Evolutionary conservation across 257 asterid genomes (phyloP).

Genomic region (Solanum tacnaense): DNA sequence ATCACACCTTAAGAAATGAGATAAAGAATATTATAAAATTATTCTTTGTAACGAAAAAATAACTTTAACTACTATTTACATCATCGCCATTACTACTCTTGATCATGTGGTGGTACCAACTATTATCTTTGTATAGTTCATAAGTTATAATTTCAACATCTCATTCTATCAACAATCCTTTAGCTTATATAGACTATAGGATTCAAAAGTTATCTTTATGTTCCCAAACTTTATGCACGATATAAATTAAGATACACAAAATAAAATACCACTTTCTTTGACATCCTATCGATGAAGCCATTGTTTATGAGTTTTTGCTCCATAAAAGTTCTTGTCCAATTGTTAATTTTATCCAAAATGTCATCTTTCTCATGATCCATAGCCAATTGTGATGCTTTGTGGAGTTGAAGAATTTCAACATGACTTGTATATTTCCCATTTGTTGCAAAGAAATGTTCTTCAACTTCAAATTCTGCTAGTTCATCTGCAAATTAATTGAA

Average conservation of each 20-base stretch:
- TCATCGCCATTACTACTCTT: no score
- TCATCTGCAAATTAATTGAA: slow-evolving; percentile 17
- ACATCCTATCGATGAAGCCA: slow-evolving; percentile 6
- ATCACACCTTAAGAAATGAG: no score
- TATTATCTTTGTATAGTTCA: no score
- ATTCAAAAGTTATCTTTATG: not conserved
- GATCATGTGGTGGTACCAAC: no score
- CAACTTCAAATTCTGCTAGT: slow-evolving; percentile 14
- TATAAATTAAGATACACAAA: not conserved
- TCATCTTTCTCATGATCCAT: slow-evolving; percentile 11
- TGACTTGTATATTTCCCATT: not conserved
- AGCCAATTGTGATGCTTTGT: slow-evolving; percentile 36
- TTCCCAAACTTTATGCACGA: not conserved
- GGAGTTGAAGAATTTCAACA: slow-evolving; percentile 22
- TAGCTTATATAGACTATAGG: no score
- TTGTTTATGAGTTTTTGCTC: slow-evolving; percentile 14
- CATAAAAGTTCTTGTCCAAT: slow-evolving; percentile 26
- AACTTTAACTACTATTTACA: no score
- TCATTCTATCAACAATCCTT: no score
- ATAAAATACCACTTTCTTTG: slow-evolving; percentile 22
- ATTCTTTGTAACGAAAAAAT: no score
- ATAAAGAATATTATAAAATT: no score
- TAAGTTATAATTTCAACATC: no score
- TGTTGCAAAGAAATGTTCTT: slow-evolving; percentile 3
- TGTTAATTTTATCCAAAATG: slow-evolving; percentile 18